Evolutionary conservation across 306 rosid species (phyloP).

Genomic region (Lathyrus aphaca): DNA sequence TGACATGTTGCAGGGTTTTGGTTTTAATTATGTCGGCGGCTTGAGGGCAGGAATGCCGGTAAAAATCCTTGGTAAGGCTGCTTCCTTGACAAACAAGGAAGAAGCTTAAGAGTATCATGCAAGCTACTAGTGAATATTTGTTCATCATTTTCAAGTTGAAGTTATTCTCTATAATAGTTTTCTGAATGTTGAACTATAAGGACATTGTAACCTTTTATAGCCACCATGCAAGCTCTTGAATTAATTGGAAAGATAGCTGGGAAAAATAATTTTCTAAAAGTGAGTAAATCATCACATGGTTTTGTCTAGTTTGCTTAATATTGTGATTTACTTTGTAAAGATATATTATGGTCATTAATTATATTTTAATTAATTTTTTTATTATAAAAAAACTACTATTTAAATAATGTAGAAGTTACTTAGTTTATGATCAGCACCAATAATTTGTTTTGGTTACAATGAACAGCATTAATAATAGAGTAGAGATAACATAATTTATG

Average conservation of each 20-base stretch:
- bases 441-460: no score
- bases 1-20: conserved; percentile 41
- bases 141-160: conserved; percentile 41
- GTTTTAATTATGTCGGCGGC: conserved; percentile 50
- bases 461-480: neutral
- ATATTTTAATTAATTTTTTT: neutral
- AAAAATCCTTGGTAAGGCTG: conserved; percentile 46
- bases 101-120: conserved; percentile 35
- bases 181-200: no score
- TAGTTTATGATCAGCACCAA: neutral
- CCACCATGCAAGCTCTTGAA: no score
- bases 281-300: neutral
- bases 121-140: conserved; percentile 17
- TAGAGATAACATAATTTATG: neutral
- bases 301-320: neutral
- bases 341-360: no score
- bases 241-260: neutral
- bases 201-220: no score
- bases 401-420: neutral
- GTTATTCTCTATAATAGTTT: neutral
- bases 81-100: conserved; percentile 51
- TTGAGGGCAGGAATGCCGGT: conserved; percentile 45
- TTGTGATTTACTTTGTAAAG: no score
- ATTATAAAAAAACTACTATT: neutral
- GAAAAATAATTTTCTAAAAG: neutral